These are phyloP conservation scores for Craspedostauros australis DNA, from an alignment of 108 stramenopile species.

Conservation along the genomic window DNA sequence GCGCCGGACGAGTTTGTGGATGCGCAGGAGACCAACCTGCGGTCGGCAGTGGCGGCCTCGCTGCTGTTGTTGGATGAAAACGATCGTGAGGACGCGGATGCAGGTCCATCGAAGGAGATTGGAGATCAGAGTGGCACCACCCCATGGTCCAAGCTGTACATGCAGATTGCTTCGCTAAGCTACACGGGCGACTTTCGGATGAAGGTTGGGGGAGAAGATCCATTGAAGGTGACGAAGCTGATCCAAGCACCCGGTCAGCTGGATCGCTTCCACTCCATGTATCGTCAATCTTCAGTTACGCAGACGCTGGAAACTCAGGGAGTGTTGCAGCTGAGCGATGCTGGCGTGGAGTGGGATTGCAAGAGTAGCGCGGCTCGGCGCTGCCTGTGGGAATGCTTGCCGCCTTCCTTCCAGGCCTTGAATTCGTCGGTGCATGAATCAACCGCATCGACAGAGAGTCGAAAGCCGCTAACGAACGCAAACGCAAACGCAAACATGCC, in stretches of 20 bases:
- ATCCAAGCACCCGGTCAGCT: slow-evolving; percentile 65
- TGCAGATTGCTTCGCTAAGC: slow-evolving; percentile 59
- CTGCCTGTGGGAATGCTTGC: slow-evolving; percentile 3
- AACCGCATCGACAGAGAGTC: slow-evolving; percentile 3
- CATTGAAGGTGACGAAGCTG: slow-evolving; percentile 63
- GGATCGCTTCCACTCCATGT: slow-evolving; percentile 58
- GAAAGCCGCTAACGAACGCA: neutral
- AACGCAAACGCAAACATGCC: neutral
- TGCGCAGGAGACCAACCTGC: slow-evolving; percentile 49
- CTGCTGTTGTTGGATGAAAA: slow-evolving; percentile 35
- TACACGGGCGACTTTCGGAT: slow-evolving; percentile 82
- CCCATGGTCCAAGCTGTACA: slow-evolving; percentile 24
- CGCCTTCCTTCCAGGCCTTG: neutral
- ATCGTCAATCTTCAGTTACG: slow-evolving; percentile 39
- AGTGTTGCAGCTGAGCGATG: slow-evolving; percentile 16
- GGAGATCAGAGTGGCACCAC: no score
- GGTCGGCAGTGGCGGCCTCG: slow-evolving; percentile 58
- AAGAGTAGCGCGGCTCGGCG: slow-evolving; percentile 3
- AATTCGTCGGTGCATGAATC: neutral
- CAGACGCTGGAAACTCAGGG: slow-evolving; percentile 28
- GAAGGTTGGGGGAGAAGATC: slow-evolving; percentile 81
- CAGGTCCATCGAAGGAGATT: neutral
- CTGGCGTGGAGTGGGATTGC: slow-evolving; percentile 35
- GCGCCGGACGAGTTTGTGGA: slow-evolving; percentile 22
- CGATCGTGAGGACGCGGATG: neutral